Evolutionary conservation across 2,329 filamentous ascomycete species (phyloP), one percentile per base, ranked within the genome.

Genomic region (Fusarium sterilihyphosum): DNA sequence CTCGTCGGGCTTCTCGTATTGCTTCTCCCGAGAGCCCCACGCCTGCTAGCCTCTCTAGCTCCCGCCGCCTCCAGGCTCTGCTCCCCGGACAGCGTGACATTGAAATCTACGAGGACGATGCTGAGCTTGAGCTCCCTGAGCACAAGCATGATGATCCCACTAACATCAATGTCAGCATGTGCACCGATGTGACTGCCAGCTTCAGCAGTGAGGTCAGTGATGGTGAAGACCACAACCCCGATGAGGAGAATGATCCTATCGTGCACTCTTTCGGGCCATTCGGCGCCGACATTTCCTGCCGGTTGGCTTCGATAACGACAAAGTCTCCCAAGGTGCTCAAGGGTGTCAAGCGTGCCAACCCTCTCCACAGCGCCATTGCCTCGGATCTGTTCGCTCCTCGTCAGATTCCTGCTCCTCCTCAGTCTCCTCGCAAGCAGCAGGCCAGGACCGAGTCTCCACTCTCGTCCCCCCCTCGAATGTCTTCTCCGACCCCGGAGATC

Each of bases 231-330:
- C 92, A 94, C 58, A 91, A 97, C 73, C 92, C 93, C 2, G 93
- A 96, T 77, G 95, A 98, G 85, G 96, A 98, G 83, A 98, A 98
- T 73, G 96, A 98, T 77, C 95, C 95, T 6, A 91, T 98, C 62
- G 87, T 98, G 24, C 94, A 96, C 82, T 98, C 95, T 0, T 98
- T 98, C 76, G 95, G 95, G 22, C 94, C 95, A 2, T 97, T 94
- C 79, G 95, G 94, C 47, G 93, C 93, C 61, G 94, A 98, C 80
- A 87, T 98, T 43, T 91, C 96, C n/a, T 90, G 90, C 70, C 92
- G 94, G 33, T 89, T 98, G 81, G 93, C 94, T 29, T 94, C 93
- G 5, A 93, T 98, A 85, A 89, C 88, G 57, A 88, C 93, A 9
- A 86, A 86, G 56, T 94, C 93, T 13, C 93, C 93, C 31, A 86